Evolutionary conservation across 164 flowering plant species (phyloP), one percentile per base, ranked within the genome.

Genomic region (Magnolia officinalis): DNA sequence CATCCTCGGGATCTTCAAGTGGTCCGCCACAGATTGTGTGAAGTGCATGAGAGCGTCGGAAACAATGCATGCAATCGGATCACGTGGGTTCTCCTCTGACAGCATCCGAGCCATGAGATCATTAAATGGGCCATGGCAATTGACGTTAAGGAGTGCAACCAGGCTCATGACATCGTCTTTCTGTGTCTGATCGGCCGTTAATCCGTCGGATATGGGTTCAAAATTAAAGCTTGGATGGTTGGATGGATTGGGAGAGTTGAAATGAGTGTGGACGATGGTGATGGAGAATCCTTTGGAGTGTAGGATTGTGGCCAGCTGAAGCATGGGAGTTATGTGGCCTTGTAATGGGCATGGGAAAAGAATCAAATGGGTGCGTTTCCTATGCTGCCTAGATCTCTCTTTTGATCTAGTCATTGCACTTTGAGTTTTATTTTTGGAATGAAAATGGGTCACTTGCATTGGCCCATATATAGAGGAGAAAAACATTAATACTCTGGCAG

Each of bases 271-370:
- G 31, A 82, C 75, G 13, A 90, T 75, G 51, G 87, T 85, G 23
- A 88, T 83, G 72, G 89, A 85, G 75, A 87, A 87, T 70, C 88
- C 91, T 29, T 29, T 79, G 21, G 82, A 74, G 71, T 87, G 78
- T 21, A 90, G 91, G 16, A 83, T 70, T 2, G 73, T 71, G 1
- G 83, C 93, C 0, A 87, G 81, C 23, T 88, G 88, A 52, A 90
- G 80, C 90, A 87, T 88, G 55, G 92, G 90, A 26, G 77, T 87
- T 21, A 86, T 67, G 78, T 88, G 90, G 20, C 93, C 91, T 74
- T 88, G 89, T 0, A 76, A 74, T 1, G 93, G 90, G 8, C 71
- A 64, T 8, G 92, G 89, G 10, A 87, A 78, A 0, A 89, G 83
- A 1, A 88, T 76, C 61, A 89, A 4, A 9, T 65, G 70, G 67